Conservation (phyloP, 352 stramenopile species). For the Globisporangium nagaii region DNA sequence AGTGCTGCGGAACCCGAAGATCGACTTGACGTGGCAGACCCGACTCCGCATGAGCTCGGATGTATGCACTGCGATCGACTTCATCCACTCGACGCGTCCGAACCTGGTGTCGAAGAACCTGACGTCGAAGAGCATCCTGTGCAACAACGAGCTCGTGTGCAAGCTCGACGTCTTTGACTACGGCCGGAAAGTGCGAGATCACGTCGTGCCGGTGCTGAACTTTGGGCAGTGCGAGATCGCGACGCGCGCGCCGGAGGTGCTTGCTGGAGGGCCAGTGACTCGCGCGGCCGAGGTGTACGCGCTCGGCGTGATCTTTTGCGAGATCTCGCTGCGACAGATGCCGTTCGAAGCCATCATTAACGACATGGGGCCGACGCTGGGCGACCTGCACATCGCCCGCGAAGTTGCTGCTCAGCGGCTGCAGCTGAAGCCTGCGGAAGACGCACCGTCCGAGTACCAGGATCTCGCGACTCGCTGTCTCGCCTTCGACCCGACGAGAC, state of each 20-base stretch:
- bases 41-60: conserved; percentile 45
- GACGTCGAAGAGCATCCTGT: conserved; percentile 54
- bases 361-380: conserved; percentile 45
- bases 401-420: conserved; percentile 40
- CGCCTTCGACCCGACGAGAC: conserved; percentile 37
- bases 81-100: conserved; percentile 35
- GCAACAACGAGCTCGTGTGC: conserved; percentile 47
- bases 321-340: conserved; percentile 43
- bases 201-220: conserved; percentile 29
- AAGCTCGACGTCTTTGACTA: conserved; percentile 81
- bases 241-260: conserved; percentile 48
- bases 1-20: conserved; percentile 38
- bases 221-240: conserved; percentile 59
- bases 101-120: conserved; percentile 40
- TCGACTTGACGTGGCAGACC: conserved; percentile 48
- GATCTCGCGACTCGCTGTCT: conserved; percentile 37
- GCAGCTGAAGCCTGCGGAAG: conserved; percentile 30
- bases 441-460: conserved; percentile 41
- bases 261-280: conserved; percentile 40
- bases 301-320: conserved; percentile 68
- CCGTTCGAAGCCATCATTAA: conserved; percentile 39
- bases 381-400: conserved; percentile 56
- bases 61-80: conserved; percentile 41
- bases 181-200: conserved; percentile 36
- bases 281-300: conserved; percentile 58